phyloP scores from a whole-genome alignment of 495 filamentous ascomycete genomes.

The Aspergillus leporis region DNA sequence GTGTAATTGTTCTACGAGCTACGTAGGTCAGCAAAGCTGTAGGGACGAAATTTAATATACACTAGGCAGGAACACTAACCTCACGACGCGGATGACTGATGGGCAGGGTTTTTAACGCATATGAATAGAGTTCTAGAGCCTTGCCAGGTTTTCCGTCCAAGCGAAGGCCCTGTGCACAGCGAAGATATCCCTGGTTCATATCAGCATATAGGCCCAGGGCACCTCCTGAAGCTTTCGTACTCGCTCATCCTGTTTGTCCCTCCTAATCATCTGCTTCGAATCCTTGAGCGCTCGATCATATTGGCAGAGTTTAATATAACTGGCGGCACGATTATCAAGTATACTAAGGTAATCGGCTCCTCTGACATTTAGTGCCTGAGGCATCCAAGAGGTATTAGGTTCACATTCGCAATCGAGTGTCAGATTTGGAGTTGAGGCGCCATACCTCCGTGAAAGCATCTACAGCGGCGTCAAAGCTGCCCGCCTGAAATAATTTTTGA shows the following conservation, averaged over 20 bases:
- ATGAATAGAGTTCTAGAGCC: conserved; percentile 61
- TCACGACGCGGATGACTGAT: conserved; percentile 42
- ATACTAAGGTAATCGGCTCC: conserved; percentile 39
- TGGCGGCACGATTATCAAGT: conserved; percentile 62
- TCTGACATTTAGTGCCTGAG: conserved; percentile 38
- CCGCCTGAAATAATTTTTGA: conserved; percentile 42
- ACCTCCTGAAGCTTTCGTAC: conserved; percentile 30
- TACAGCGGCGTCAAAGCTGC: conserved; percentile 42
- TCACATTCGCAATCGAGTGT: background rate
- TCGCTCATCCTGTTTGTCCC: conserved; percentile 47
- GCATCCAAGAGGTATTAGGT: conserved; percentile 1
- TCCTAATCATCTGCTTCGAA: conserved; percentile 58
- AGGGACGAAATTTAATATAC: conserved; percentile 7
- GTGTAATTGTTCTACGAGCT: conserved; percentile 47
- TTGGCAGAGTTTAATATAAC: conserved; percentile 57
- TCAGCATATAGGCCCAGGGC: background rate
- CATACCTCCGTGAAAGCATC: conserved; percentile 45
- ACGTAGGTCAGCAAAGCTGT: conserved; percentile 7
- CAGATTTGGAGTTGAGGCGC: background rate
- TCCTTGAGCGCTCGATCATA: conserved; percentile 57
- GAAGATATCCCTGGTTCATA: conserved; percentile 58
- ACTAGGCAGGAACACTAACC: conserved; percentile 30
- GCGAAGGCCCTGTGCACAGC: conserved; percentile 61
- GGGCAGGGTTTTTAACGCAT: conserved; percentile 53
- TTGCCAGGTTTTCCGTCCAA: conserved; percentile 52